These are phyloP conservation scores for Schizothecium vesticola DNA, from an alignment of 495 filamentous ascomycete species.

Conservation along the genomic window DNA sequence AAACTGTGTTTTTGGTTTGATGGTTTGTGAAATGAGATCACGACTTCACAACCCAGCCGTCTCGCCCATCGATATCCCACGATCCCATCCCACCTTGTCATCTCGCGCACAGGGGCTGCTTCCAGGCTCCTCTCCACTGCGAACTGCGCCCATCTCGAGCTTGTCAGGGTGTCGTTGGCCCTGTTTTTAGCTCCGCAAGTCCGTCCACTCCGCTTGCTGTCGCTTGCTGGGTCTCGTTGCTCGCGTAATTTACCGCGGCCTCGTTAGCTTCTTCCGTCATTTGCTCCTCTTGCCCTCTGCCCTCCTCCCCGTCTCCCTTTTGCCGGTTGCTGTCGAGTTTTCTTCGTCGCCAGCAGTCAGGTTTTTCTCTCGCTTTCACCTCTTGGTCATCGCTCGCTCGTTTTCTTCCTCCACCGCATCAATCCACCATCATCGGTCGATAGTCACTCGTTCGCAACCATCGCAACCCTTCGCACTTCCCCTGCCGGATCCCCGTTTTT, in stretches of 20 bases:
- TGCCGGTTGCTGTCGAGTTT: slow-evolving; percentile 9
- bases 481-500: slow-evolving; percentile 1
- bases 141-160: not conserved
- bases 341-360: slow-evolving; percentile 5
- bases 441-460: slow-evolving; percentile 11
- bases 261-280: slow-evolving; percentile 22
- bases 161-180: slow-evolving; percentile 2
- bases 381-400: not conserved
- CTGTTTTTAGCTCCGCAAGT: slow-evolving; percentile 7
- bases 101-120: not conserved
- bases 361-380: not conserved
- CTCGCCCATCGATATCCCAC: not conserved
- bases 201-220: not conserved
- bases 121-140: not conserved
- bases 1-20: not conserved
- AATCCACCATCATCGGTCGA: slow-evolving; percentile 7
- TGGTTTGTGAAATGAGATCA: slow-evolving; percentile 3
- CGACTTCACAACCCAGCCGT: not conserved
- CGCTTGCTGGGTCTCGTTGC: slow-evolving; percentile 10
- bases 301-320: not conserved
- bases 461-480: not conserved
- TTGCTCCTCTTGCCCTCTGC: slow-evolving; percentile 11
- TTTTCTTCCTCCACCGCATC: not conserved
- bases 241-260: slow-evolving; percentile 13
- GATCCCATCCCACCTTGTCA: not conserved